Conservation (phyloP, 176 grass and related monocot species). For the Melocanna baccifera region DNA sequence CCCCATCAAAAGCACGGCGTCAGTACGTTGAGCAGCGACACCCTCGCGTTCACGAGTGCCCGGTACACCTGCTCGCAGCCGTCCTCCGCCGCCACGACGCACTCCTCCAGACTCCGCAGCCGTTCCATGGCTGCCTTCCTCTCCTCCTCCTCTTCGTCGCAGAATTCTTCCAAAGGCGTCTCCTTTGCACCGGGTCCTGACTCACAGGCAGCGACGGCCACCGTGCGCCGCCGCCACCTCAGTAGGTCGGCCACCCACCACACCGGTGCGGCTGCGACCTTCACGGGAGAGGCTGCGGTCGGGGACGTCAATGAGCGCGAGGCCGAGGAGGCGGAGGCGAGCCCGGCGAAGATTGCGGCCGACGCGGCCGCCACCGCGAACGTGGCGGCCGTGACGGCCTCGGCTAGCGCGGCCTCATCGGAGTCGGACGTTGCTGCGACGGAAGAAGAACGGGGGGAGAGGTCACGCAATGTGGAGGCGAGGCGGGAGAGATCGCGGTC, state of each 20-base stretch:
- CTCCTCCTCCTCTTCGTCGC: conserved; percentile 52
- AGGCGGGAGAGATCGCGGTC: conserved; percentile 49
- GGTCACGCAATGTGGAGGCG: conserved; percentile 38
- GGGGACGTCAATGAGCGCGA: conserved; percentile 7
- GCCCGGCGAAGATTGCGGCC: conserved; percentile 46
- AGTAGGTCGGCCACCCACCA: conserved; percentile 74
- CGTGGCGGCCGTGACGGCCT: conserved; percentile 38
- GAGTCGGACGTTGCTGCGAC: not conserved
- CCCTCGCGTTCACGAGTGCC: conserved; percentile 58
- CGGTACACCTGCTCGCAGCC: conserved; percentile 63
- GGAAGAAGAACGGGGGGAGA: conserved; percentile 9
- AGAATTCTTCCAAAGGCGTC: not conserved
- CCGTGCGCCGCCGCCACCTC: conserved; percentile 54
- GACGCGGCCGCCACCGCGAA: conserved; percentile 44
- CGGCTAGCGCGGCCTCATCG: conserved; percentile 36
- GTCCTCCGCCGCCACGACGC: conserved; percentile 49
- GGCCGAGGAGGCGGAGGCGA: conserved; percentile 40
- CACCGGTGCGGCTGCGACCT: conserved; percentile 36
- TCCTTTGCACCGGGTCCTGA: not conserved
- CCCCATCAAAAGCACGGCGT: conserved; percentile 51
- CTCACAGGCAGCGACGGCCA: conserved; percentile 17
- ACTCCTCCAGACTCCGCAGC: conserved; percentile 42
- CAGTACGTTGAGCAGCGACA: conserved; percentile 59
- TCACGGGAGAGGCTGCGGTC: conserved; percentile 10
- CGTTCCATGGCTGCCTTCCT: conserved; percentile 48